phyloP scores from a whole-genome alignment of 495 filamentous ascomycete species.

The Penicillium angulare region DNA sequence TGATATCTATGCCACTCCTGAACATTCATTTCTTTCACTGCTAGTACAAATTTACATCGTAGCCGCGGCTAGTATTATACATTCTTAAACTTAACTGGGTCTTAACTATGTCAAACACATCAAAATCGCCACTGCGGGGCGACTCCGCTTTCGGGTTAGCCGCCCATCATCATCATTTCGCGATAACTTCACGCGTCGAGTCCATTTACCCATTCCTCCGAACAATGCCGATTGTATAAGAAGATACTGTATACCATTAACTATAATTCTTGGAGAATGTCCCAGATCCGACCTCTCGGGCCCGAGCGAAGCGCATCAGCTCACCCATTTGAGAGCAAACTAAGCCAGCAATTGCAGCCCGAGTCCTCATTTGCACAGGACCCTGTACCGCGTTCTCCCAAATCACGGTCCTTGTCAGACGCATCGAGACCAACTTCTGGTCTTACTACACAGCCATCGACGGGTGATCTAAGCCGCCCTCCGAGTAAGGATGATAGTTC shows the following conservation, averaged over 20 bases:
- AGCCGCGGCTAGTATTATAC: too few relatives aligned
- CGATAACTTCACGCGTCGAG: not conserved
- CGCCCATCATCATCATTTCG: not conserved
- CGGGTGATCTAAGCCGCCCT: constrained; percentile 28
- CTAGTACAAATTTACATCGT: too few relatives aligned
- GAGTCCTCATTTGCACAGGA: constrained; percentile 20
- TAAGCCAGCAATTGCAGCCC: constrained; percentile 41
- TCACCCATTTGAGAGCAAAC: constrained; percentile 38
- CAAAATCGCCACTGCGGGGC: constrained; percentile 7
- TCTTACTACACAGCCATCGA: constrained; percentile 20
- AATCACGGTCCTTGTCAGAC: constrained; percentile 46
- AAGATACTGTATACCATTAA: not conserved
- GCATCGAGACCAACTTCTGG: constrained; percentile 33
- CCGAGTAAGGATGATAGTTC: constrained; percentile 78
- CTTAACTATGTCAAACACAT: not conserved
- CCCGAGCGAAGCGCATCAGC: constrained; percentile 21
- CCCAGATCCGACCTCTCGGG: constrained; percentile 22
- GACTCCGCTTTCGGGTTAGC: constrained; percentile 16
- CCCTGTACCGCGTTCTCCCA: constrained; percentile 26
- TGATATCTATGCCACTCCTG: too few relatives aligned
- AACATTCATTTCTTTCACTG: too few relatives aligned
- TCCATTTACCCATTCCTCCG: not conserved
- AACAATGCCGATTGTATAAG: not conserved
- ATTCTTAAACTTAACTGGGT: too few relatives aligned
- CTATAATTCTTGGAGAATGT: constrained; percentile 14